Evolutionary conservation across 805 yeast species (phyloP).

Genomic region (Candida ficus): DNA sequence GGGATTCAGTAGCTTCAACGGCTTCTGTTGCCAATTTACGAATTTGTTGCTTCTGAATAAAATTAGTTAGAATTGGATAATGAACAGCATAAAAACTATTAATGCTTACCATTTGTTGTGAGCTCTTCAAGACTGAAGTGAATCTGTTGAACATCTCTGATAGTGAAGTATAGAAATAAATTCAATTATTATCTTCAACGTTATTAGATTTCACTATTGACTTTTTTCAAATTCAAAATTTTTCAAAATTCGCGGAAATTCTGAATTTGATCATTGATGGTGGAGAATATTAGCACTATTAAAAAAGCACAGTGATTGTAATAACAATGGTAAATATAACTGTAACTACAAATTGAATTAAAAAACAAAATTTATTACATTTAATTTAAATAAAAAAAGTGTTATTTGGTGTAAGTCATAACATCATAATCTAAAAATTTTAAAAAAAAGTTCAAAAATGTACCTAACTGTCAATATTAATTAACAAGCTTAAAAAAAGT

Average conservation of each 20-base stretch:
- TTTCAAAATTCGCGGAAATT: not conserved
- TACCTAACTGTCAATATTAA: no score
- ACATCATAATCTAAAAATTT: conserved; percentile 5
- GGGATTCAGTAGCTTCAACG: conserved; percentile 1
- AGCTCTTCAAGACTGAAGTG: conserved; percentile 2
- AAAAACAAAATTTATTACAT: no score
- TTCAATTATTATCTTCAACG: not conserved
- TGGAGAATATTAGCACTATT: not conserved
- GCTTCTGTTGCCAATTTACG: conserved; percentile 22
- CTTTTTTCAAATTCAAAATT: not conserved
- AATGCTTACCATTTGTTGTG: conserved; percentile 6
- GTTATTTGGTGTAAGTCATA: conserved; percentile 2
- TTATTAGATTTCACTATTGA: no score
- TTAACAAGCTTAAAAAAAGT: no score
- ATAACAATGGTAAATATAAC: no score
- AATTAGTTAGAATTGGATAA: conserved; percentile 6
- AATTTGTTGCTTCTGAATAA: conserved; percentile 15
- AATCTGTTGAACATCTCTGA: conserved; percentile 6
- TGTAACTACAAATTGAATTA: no score
- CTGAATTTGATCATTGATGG: no score
- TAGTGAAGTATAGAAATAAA: not conserved
- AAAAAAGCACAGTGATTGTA: no score
- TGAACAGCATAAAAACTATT: not conserved
- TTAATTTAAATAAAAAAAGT: not conserved
- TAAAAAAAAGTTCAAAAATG: not conserved